Evolutionary conservation across 495 filamentous ascomycete species (phyloP).

Genomic region (Talaromyces nanjingensis): DNA sequence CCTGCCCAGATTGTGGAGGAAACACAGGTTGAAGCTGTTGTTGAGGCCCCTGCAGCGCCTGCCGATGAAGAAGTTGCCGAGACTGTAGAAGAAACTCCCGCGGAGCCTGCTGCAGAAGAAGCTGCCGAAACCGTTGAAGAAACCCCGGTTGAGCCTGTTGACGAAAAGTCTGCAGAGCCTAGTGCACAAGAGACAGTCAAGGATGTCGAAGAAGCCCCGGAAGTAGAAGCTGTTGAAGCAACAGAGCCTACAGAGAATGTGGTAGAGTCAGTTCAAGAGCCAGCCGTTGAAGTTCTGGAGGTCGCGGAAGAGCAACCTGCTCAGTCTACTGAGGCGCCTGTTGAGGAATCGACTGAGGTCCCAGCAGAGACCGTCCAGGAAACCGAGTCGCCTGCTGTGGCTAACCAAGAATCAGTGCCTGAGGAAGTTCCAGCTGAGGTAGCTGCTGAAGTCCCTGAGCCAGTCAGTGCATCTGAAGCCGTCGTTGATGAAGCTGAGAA

Average conservation of each 20-base stretch:
- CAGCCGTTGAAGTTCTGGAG: slow-evolving; percentile 8
- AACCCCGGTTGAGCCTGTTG: slow-evolving; percentile 7
- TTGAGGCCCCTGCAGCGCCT: slow-evolving; percentile 6
- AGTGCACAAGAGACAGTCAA: neutral
- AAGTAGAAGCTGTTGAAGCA: neutral
- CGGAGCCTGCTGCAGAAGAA: slow-evolving; percentile 11
- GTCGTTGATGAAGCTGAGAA: neutral
- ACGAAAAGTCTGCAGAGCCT: slow-evolving; percentile 5
- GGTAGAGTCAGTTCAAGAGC: neutral
- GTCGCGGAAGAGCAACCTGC: slow-evolving; percentile 5
- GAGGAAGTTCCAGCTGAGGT: neutral
- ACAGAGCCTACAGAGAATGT: neutral
- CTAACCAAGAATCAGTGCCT: neutral
- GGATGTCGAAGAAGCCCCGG: slow-evolving; percentile 12
- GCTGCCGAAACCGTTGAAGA: slow-evolving; percentile 11
- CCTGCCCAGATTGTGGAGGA: neutral
- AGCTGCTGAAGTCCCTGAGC: neutral
- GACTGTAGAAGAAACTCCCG: slow-evolving; percentile 12
- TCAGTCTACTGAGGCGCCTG: slow-evolving; percentile 7
- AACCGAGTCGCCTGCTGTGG: slow-evolving; percentile 2
- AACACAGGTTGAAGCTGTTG: neutral
- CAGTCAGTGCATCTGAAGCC: neutral
- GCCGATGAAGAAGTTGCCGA: slow-evolving; percentile 7
- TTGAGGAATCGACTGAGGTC: slow-evolving; percentile 6
- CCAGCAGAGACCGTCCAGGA: slow-evolving; percentile 10